These are phyloP conservation scores for Brassica incana DNA, from an alignment of 345 rosid genomes.

Conservation along the genomic window DNA sequence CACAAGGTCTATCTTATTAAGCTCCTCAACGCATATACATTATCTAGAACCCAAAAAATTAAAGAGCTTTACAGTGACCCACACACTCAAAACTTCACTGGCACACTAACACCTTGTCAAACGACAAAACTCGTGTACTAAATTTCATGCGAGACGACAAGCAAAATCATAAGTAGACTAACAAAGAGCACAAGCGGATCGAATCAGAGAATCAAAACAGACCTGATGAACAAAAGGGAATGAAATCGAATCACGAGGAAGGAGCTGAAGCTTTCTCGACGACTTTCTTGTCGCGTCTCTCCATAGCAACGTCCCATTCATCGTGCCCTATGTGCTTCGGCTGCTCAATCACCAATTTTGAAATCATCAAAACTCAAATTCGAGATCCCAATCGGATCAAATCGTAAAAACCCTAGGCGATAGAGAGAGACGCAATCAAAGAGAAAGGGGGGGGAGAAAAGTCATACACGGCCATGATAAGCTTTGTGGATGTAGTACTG, in stretches of 20 bases:
- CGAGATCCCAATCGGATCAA: conserved; percentile 9
- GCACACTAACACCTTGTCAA: background rate
- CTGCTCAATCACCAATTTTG: conserved; percentile 37
- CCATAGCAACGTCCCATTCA: conserved; percentile 95
- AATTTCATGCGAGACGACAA: background rate
- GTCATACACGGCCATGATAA: conserved; percentile 77
- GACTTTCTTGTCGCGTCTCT: conserved; percentile 90
- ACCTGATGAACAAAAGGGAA: conserved; percentile 1
- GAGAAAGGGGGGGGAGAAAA: background rate
- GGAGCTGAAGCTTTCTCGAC: conserved; percentile 46
- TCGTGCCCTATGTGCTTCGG: conserved; percentile 94
- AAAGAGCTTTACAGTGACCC: background rate
- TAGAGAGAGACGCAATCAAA: background rate
- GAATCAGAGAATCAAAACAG: background rate
- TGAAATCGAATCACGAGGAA: conserved; percentile 41
- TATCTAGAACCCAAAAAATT: background rate
- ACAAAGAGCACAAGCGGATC: background rate
- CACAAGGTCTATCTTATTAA: background rate
- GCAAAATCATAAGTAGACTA: background rate
- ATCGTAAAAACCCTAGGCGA: background rate
- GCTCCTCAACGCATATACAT: background rate
- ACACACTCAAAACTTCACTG: background rate
- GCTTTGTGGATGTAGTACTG: conserved; percentile 91
- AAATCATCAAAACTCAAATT: conserved; percentile 15
- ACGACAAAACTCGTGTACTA: background rate